phyloP scores from a whole-genome alignment of 2,329 filamentous ascomycete species.

The Diaporthe velutina region DNA sequence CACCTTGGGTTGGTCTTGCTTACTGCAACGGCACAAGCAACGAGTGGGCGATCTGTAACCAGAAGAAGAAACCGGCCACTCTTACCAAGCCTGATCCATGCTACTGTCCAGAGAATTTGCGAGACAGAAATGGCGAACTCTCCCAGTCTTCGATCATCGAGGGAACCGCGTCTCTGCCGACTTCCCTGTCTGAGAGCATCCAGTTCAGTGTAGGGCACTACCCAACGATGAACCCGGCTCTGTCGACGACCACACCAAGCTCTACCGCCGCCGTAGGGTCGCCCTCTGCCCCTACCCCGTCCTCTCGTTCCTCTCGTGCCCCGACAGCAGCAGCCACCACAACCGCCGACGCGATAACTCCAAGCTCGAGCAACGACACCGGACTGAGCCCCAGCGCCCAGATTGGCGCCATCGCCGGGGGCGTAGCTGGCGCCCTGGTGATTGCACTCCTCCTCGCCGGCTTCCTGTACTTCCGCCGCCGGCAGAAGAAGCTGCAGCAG shows the following conservation, averaged over 20 bases:
- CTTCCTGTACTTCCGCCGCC: slow-evolving; percentile 42
- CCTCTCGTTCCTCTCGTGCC: slow-evolving; percentile 13
- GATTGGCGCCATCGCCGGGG: slow-evolving; percentile 44
- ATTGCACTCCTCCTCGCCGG: slow-evolving; percentile 37
- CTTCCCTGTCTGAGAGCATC: slow-evolving; percentile 44
- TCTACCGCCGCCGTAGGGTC: neutral
- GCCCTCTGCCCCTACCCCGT: slow-evolving; percentile 4
- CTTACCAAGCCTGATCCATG: slow-evolving; percentile 46
- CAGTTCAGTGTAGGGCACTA: slow-evolving; percentile 39
- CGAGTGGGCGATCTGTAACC: slow-evolving; percentile 50
- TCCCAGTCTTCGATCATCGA: slow-evolving; percentile 43
- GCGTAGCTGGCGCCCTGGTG: slow-evolving; percentile 41
- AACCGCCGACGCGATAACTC: neutral
- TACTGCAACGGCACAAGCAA: slow-evolving; percentile 51
- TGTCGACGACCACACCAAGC: slow-evolving; percentile 12
- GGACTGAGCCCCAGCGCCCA: slow-evolving; percentile 45
- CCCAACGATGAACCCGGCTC: slow-evolving; percentile 31
- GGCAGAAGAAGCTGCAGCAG: slow-evolving; percentile 10
- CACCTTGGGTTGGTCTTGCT: slow-evolving; percentile 50
- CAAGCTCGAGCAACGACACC: neutral
- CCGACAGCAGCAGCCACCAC: slow-evolving; percentile 25
- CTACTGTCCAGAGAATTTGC: slow-evolving; percentile 47
- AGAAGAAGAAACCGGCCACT: slow-evolving; percentile 42
- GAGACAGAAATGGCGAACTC: slow-evolving; percentile 43
- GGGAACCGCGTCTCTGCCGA: slow-evolving; percentile 47